Percentiles rank a stretch among this genome's conserved stretches.
Conservation (phyloP, 768 basidiomycete species). For the Baorangia bicolor region DNA sequence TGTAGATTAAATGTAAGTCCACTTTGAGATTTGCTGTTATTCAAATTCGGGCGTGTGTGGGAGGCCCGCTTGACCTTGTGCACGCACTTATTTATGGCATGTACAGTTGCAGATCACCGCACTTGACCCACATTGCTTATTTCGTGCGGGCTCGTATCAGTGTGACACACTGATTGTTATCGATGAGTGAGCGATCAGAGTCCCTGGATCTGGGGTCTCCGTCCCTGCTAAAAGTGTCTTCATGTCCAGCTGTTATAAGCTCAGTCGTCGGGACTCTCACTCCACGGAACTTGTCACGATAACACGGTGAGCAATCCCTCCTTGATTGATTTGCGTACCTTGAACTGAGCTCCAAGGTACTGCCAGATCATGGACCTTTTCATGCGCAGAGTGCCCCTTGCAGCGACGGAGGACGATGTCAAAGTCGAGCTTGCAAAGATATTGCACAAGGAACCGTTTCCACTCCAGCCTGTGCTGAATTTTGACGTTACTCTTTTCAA, state of each 20-base stretch:
- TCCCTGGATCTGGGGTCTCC: not conserved
- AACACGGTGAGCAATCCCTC: constrained; percentile 21
- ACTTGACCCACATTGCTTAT: constrained; percentile 5
- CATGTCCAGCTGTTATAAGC: constrained; percentile 15
- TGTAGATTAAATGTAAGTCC: constrained; percentile 43
- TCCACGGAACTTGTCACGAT: constrained; percentile 7
- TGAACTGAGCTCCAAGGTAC: not conserved
- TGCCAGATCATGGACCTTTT: constrained; percentile 34
- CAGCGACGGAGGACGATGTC: constrained; percentile 33
- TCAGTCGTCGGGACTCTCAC: not conserved
- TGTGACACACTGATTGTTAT: constrained; percentile 14
- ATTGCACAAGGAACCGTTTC: constrained; percentile 36
- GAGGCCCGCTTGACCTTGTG: not conserved
- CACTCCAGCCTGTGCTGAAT: constrained; percentile 26
- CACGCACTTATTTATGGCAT: not conserved
- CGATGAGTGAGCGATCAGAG: constrained; percentile 14
- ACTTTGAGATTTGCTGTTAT: constrained; percentile 6
- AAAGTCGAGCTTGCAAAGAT: constrained; percentile 33
- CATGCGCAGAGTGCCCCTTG: constrained; percentile 30
- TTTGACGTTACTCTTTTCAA: constrained; percentile 35
- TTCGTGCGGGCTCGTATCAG: constrained; percentile 3
- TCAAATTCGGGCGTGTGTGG: not conserved
- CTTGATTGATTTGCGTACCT: not conserved
- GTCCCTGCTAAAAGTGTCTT: not conserved
- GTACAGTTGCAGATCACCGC: constrained; percentile 8